Base-by-base conservation (phyloP, 2,329 filamentous ascomycete species). In the Beauveria varroae region DNA sequence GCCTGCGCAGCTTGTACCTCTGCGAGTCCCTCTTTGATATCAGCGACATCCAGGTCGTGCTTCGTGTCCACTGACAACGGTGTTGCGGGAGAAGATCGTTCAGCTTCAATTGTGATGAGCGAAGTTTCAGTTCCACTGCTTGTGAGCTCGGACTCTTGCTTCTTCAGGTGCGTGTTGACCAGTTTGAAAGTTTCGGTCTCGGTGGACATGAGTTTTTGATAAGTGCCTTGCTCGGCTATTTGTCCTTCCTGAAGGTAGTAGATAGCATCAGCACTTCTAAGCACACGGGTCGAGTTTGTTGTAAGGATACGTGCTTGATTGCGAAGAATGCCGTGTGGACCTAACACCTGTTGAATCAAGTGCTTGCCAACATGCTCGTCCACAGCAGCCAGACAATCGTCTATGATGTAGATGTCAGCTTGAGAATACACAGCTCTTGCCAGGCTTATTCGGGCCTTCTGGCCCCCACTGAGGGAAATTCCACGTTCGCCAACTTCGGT, bases 351-450 rank as follows among this genome's bases (percentile, higher is more conserved):
- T 71, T 96, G 87, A 69, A 96, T 96, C 61, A 96, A 80, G 73
- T 96, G 92, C 65, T 90, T 83, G 52, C 92, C 92, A 62, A 96
- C 92, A 70, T 96, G 92, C 67, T 93, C 91, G 74, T 96, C 92
- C 16, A 96, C 92, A 1, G 92, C 92, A 14, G 91, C 96, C 14
- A 96, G 80, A 65, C 90, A 88, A 72, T 96, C 92, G 68, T 96
- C 92, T 16, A 96, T 80, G 24, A 96, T 79, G 70, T 96, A 96
- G 57, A 96, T 83, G 72, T 96, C 92, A 22, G 92, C 90, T 67
- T 92, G 85, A 61, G 91, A 91, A 70, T 96, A 96, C 3, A 96
- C 92, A 50, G 92, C 92, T 72, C 92, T 83, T 47, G 92, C 92
- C 57, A 96, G 80, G 18, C 90, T 92, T 65, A 96, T 80, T 62